Conservation (phyloP, 306 rosid genomes). For the Alnus glutinosa region DNA sequence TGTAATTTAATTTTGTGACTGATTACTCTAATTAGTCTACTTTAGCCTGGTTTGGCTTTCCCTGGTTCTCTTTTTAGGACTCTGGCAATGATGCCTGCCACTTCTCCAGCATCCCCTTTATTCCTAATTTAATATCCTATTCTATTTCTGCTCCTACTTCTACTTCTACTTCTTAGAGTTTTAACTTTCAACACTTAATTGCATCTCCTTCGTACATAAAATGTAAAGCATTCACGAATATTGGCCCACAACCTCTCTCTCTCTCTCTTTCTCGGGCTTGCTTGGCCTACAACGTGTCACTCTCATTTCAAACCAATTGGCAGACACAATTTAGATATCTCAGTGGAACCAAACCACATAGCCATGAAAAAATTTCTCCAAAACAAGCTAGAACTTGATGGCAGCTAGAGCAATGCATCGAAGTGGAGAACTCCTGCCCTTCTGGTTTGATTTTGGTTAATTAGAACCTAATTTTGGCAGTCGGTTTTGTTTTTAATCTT, state of each 20-base stretch:
- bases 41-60: slow-evolving; percentile 33
- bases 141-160: slow-evolving; percentile 21
- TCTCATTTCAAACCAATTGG: slow-evolving; percentile 34
- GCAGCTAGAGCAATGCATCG: not conserved
- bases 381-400: too few species aligned
- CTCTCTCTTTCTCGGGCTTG: not conserved
- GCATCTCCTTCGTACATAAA: slow-evolving; percentile 21
- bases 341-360: slow-evolving; percentile 3
- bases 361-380: not conserved
- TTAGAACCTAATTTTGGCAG: too few species aligned
- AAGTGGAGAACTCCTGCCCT: not conserved
- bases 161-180: not conserved
- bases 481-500: too few species aligned
- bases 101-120: slow-evolving; percentile 40
- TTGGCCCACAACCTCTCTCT: slow-evolving; percentile 32
- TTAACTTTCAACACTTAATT: not conserved
- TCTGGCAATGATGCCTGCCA: slow-evolving; percentile 56
- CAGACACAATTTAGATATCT: slow-evolving; percentile 28
- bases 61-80: slow-evolving; percentile 44
- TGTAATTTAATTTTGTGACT: not conserved
- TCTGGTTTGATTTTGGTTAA: too few species aligned
- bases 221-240: slow-evolving; percentile 32
- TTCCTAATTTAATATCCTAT: slow-evolving; percentile 20
- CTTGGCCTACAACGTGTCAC: slow-evolving; percentile 38
- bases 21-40: not conserved